Base-by-base conservation (phyloP, 495 filamentous ascomycete species). In the Penicillium dipodomyicola region DNA sequence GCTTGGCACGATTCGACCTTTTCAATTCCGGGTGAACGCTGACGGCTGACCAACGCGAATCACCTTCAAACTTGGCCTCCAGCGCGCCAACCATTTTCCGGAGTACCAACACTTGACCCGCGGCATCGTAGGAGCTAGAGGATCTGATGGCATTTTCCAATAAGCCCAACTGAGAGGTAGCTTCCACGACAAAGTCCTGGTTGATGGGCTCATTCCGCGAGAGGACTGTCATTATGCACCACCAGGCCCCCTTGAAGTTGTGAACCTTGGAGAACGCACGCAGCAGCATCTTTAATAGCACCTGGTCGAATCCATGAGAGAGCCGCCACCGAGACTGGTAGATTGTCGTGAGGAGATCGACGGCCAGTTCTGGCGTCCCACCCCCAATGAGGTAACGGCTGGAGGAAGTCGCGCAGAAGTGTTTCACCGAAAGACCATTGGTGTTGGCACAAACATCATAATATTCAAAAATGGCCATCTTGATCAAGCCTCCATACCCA, bases 211-310 rank as follows among this genome's bases (percentile, higher is more conserved):
- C 70, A 8, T 60, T 53, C 27, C 72, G 72, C 27, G 71, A 56
- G 14, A 79, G 63, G 1, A 61, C 67, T 1, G 74, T 72, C 55
- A 77, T 40, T 25, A 77, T 58, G 50, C 74, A 77, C 76, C 76
- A 79, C 52, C 76, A 74, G 4, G 77, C 57, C 2, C 76, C 76
- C 15, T 66, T 55, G n/a, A 72, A 39, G 29, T 75, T 65, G 20
- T 65, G 57, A 15, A 58, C 44, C 4, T 32, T 44, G 9, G 70
- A 63, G 51, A 69, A 77, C 3, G 66, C 72, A 25, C 76, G 75
- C n/a, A 76, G 15, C 37, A 77, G 62, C 61, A 76, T 70, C 56
- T 77, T 79, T 59, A 79, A 66, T 49, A 70, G 72, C 2, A 72
- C 67, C 25, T 69, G 71, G 40, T 73, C 70, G 48, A 79, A 77